phyloP scores from a whole-genome alignment of 257 asterid species.

The Hygrophila difformis region DNA sequence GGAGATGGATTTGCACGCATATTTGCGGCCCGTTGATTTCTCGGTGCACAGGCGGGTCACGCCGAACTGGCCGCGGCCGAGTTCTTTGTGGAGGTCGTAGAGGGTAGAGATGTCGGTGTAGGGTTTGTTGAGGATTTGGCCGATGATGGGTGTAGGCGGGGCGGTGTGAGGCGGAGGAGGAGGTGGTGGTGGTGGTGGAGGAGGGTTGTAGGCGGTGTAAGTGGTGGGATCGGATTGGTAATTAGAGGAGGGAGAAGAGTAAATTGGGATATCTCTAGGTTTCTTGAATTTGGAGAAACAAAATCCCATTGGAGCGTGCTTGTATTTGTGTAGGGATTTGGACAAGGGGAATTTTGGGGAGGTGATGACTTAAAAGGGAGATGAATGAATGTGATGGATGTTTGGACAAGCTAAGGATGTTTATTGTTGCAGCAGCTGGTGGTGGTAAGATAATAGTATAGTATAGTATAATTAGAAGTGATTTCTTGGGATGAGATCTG shows the following conservation, averaged over 20 bases:
- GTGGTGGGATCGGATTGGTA: conserved; percentile 37
- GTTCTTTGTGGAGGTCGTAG: conserved; percentile 37
- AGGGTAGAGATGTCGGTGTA: conserved; percentile 31
- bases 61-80: conserved; percentile 65
- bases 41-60: conserved; percentile 54
- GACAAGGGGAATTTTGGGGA: not conserved
- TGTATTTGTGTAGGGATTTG: not conserved
- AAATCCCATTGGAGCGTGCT: conserved; percentile 32
- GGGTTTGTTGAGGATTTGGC: conserved; percentile 33
- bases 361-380: too few relatives aligned
- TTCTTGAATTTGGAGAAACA: conserved; percentile 43
- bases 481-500: too few relatives aligned
- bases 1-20: conserved; percentile 58
- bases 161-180: conserved; percentile 11
- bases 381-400: too few relatives aligned
- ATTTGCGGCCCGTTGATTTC: conserved; percentile 24
- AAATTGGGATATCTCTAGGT: conserved; percentile 42
- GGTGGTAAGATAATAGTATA: too few relatives aligned
- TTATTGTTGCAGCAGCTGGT: too few relatives aligned
- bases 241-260: conserved; percentile 30
- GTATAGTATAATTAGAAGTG: too few relatives aligned
- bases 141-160: conserved; percentile 21
- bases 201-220: conserved; percentile 10
- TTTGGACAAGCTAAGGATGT: too few relatives aligned
- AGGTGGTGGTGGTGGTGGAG: conserved; percentile 14